A percentile compares a stretch with the other conserved stretches of the same genome.
Evolutionary conservation across 2,329 filamentous ascomycete species (phyloP).

Genomic region (Colletotrichum cordylinicola): DNA sequence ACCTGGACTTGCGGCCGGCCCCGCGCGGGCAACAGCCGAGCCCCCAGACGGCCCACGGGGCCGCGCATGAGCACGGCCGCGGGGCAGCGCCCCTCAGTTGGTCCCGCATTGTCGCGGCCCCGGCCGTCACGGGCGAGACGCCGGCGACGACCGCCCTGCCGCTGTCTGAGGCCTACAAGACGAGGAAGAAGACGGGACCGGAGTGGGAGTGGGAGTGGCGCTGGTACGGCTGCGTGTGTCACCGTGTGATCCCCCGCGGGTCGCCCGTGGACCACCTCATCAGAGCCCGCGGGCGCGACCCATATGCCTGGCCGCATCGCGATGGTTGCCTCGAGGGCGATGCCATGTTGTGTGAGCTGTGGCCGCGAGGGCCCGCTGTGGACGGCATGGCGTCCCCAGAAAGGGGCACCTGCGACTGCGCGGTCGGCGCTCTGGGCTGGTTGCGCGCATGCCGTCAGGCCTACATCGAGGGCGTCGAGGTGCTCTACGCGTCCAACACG

Average conservation of each 20-base stretch:
- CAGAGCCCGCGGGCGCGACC: neutral
- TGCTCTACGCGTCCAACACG: conserved; percentile 35
- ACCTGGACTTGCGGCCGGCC: conserved; percentile 28
- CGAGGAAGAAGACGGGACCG: neutral
- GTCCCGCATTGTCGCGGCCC: neutral
- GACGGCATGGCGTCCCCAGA: neutral
- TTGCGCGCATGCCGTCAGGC: conserved; percentile 34
- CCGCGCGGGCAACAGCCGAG: neutral
- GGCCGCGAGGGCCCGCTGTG: conserved; percentile 23
- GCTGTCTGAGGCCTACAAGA: neutral
- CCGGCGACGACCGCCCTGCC: fast-evolving
- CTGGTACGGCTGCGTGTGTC: conserved; percentile 32
- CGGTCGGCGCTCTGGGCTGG: conserved; percentile 35
- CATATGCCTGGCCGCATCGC: neutral
- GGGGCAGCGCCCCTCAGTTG: neutral
- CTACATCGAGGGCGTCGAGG: conserved; percentile 33
- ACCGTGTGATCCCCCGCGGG: conserved; percentile 22
- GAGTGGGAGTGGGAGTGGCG: conserved; percentile 21
- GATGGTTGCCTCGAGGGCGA: neutral
- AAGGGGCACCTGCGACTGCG: conserved; percentile 8
- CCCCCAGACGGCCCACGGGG: neutral
- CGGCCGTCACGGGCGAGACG: neutral
- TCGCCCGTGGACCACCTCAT: neutral
- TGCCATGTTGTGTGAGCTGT: conserved; percentile 21
- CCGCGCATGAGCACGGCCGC: neutral